Conservation (phyloP, 2,329 filamentous ascomycete genomes). For the Gnomoniopsis sp. region DNA sequence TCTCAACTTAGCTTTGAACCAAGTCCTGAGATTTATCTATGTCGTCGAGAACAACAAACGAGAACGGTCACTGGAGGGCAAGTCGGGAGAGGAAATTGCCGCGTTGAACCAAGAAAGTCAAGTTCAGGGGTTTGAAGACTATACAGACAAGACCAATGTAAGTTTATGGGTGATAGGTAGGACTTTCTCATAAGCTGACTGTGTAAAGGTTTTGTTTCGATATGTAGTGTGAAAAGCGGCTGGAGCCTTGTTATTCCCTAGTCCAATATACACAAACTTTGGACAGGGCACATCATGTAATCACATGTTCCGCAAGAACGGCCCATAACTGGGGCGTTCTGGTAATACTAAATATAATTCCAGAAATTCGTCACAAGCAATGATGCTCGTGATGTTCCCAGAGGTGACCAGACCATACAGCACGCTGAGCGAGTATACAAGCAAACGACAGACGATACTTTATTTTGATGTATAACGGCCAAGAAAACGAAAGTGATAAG, state of each 20-base stretch:
- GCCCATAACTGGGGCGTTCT: no score
- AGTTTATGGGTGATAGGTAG: background rate
- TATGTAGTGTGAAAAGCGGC: background rate
- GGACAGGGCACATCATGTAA: no score
- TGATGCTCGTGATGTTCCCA: no score
- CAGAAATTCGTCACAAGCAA: no score
- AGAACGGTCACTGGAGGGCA: conserved; percentile 24
- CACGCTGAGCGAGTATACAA: no score
- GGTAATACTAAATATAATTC: no score
- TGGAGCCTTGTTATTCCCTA: background rate
- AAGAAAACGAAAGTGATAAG: no score
- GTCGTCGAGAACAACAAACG: conserved; percentile 29
- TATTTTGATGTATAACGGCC: no score
- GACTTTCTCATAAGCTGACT: background rate
- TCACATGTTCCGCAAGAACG: no score
- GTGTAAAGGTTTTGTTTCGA: background rate
- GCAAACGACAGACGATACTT: no score
- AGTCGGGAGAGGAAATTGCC: conserved; percentile 28
- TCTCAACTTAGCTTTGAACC: conserved; percentile 27
- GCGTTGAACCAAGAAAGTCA: conserved; percentile 28
- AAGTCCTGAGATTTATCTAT: conserved; percentile 25
- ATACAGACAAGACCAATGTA: conserved; percentile 33
- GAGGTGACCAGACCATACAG: no score
- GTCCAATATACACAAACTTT: no score
- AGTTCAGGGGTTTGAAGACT: conserved; percentile 34